Base-by-base conservation (phyloP, 352 stramenopile genomes). In the Saprolegnia diclina region DNA sequence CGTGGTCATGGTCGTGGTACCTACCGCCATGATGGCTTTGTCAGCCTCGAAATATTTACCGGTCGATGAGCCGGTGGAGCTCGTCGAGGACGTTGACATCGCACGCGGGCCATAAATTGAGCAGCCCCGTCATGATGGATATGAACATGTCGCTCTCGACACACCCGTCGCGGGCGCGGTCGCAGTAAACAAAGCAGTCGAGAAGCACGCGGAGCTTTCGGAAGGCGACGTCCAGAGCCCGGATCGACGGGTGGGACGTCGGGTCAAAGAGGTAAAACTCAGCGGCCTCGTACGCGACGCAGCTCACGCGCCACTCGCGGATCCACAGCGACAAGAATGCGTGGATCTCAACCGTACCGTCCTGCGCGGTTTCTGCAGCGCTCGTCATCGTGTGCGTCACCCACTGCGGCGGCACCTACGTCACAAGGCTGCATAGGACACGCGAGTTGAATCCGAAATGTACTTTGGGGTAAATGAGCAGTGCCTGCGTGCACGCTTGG, bases 1-100 rank as follows among this genome's bases (percentile, higher is more conserved):
- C 85, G 4, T 79, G 71, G 38, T 88, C 72, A 0, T 73, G 35
- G 22, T 94, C 83, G 0, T 61, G 45, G 32, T 69, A 69, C 46
- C 63, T 69, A 37, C 52, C 7, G 7, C 32, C 11, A 42, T 16
- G 29, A 35, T 5, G 29, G 24, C n/a, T 5, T 54, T n/a, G 32
- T 19, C 22, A 62, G 22, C 21, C 2, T 61, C 26, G 18, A 13
- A 50, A 54, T 37, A 14, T 21, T 14, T 59, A 69, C 63, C 63
- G 13, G 19, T 61, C 21, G 4, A 69, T n/a, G 16, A 69, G 38
- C 0, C 53, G 32, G 14, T 69, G 4, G 11, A 69, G 53, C 14
- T 61, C 18, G 21, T 69, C 50, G 9, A 32, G 19, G 6, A 61
- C 42, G 26, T 59, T 40, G 37, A 22, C 26, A 29, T 26, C 13